phyloP scores from a whole-genome alignment of 176 grass and related monocot genomes.

The Cocos nucifera region DNA sequence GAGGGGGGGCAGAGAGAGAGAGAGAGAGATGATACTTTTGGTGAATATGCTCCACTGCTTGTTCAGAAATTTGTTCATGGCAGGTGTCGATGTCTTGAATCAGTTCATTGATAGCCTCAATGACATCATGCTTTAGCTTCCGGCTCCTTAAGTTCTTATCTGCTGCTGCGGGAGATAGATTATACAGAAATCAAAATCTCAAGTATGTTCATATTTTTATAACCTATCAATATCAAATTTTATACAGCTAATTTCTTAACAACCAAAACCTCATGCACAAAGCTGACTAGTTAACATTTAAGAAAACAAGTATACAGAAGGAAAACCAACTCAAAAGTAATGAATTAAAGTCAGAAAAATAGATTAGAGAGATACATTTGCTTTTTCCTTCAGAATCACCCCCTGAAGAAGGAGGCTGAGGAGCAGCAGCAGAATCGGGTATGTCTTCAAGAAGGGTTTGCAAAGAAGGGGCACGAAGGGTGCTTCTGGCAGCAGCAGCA shows the following conservation, averaged over 20 bases:
- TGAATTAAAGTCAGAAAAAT: background rate
- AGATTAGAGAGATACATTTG: constrained; percentile 53
- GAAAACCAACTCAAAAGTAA: background rate
- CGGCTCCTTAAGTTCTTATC: constrained; percentile 57
- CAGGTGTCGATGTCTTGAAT: constrained; percentile 88
- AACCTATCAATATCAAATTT: too few relatives aligned
- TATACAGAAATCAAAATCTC: constrained; percentile 3
- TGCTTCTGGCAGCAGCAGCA: constrained; percentile 88
- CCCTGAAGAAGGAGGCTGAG: constrained; percentile 44
- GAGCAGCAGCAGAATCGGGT: constrained; percentile 41
- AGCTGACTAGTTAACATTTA: too few relatives aligned
- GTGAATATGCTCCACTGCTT: constrained; percentile 98
- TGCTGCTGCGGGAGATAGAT: constrained; percentile 40
- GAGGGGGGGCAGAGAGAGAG: too few relatives aligned
- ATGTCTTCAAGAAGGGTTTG: constrained; percentile 92
- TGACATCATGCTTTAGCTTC: constrained; percentile 95
- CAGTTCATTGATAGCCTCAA: constrained; percentile 80
- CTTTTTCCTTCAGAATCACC: constrained; percentile 85
- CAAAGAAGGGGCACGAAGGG: constrained; percentile 79
- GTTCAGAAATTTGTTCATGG: constrained; percentile 86
- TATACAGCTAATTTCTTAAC: too few relatives aligned
- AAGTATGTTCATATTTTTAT: background rate
- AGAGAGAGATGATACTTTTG: constrained; percentile 49
- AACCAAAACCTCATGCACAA: too few relatives aligned
- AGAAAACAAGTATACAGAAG: background rate